Conservation (phyloP, 2,329 filamentous ascomycete genomes). For the Didymella lethalis region DNA sequence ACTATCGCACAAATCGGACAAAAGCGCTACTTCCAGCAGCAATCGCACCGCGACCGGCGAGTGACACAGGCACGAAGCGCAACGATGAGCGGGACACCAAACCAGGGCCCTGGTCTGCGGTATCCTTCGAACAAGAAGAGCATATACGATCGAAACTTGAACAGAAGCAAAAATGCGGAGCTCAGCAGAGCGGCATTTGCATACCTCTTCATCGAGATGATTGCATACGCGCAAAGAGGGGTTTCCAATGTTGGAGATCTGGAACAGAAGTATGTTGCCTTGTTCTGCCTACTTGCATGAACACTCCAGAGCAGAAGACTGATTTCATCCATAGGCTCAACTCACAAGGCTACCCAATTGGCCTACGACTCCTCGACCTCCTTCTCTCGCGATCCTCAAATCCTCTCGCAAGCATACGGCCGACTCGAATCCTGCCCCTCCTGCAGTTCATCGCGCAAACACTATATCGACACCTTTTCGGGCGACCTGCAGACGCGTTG, state of each 20-base stretch:
- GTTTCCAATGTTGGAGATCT: conserved; percentile 94
- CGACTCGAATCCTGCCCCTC: conserved; percentile 86
- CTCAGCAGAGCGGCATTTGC: conserved; percentile 93
- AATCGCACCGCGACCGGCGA: conserved; percentile 10
- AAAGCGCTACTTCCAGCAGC: conserved; percentile 18
- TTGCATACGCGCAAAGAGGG: conserved; percentile 87
- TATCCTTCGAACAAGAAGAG: conserved; percentile 94
- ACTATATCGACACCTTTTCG: conserved; percentile 92
- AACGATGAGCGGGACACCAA: conserved; percentile 38
- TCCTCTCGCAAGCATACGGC: conserved; percentile 64
- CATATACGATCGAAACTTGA: conserved; percentile 95
- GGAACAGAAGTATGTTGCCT: conserved; percentile 74
- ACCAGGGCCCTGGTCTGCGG: conserved; percentile 67
- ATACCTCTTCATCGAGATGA: conserved; percentile 96
- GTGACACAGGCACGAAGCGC: conserved; percentile 23
- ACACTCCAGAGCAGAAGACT: background rate
- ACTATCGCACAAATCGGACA: conserved; percentile 15
- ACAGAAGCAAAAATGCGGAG: conserved; percentile 86
- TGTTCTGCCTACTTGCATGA: background rate
- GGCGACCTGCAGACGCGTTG: conserved; percentile 86
- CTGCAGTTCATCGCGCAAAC: conserved; percentile 95
- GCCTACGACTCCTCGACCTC: conserved; percentile 92
- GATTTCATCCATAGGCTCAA: conserved; percentile 71
- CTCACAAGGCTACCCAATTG: conserved; percentile 89
- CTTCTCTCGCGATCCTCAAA: conserved; percentile 74